Conservation (phyloP, 78 protist genomes). For the Cyanophora paradoxa region DNA sequence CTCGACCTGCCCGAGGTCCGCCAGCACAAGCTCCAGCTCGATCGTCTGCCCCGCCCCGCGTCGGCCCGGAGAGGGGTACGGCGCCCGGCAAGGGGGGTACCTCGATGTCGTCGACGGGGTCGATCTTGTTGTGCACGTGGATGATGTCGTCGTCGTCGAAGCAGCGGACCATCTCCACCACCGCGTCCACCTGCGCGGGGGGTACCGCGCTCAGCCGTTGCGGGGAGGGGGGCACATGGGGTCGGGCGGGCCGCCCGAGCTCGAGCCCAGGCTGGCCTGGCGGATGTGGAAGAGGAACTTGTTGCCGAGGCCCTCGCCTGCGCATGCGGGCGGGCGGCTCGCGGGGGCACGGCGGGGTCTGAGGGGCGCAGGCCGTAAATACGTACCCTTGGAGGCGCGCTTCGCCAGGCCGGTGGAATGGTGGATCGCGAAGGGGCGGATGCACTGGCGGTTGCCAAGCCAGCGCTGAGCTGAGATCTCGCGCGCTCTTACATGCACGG, state of each 20-base stretch:
- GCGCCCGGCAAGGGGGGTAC: no score
- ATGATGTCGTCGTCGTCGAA: constrained; percentile 29
- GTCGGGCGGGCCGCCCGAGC: no score
- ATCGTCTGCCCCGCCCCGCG: constrained; percentile 21
- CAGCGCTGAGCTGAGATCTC: no score
- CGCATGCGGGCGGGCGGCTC: no score
- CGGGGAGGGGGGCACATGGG: no score
- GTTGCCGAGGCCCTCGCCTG: constrained; percentile 42
- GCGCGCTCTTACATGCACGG: no score
- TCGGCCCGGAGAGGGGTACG: no score
- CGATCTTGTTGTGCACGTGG: constrained; percentile 32
- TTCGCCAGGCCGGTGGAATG: constrained; percentile 34
- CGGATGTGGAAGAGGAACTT: constrained; percentile 43
- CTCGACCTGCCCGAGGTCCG: constrained; percentile 39
- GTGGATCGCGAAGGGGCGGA: constrained; percentile 28
- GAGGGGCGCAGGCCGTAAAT: not conserved
- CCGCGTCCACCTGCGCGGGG: no score
- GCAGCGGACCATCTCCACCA: constrained; percentile 31
- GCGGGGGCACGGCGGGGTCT: no score
- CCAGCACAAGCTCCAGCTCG: constrained; percentile 33
- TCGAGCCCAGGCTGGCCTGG: no score
- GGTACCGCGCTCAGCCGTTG: no score
- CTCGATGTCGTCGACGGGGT: constrained; percentile 25
- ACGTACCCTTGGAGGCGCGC: constrained; percentile 5
- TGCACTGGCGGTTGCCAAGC: no score